A percentile compares a stretch with the other conserved stretches of the same genome.
phyloP scores from a whole-genome alignment of 2,329 filamentous ascomycete genomes.

The Fusarium mexicanum region DNA sequence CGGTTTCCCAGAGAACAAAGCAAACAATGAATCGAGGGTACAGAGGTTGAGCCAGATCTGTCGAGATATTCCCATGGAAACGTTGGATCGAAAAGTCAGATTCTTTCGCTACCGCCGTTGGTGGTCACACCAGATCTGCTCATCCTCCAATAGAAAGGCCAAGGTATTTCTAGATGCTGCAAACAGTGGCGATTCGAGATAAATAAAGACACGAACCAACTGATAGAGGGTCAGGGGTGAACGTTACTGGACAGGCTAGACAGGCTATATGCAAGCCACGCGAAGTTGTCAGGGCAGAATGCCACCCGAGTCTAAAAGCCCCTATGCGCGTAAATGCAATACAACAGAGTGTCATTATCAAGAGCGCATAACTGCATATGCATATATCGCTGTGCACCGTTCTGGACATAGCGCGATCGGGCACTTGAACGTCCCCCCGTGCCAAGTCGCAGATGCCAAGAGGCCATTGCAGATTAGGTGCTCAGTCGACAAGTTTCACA shows the following conservation, averaged over 20 bases:
- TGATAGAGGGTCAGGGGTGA: constrained; percentile 8
- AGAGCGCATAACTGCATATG: constrained; percentile 5
- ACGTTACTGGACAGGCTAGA: constrained; percentile 2
- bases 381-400: not conserved
- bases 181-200: constrained; percentile 4
- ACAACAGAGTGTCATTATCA: constrained; percentile 6
- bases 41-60: not conserved
- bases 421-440: constrained; percentile 4
- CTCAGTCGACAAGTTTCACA: constrained; percentile 19
- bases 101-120: constrained; percentile 14
- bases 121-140: constrained; percentile 18
- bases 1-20: constrained; percentile 15
- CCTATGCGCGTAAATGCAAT: not conserved
- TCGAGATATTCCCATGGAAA: not conserved
- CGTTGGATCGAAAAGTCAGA: not conserved
- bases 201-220: constrained; percentile 25
- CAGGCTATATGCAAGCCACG: constrained; percentile 13
- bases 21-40: constrained; percentile 66
- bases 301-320: not conserved
- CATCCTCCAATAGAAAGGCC: constrained; percentile 9
- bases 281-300: constrained; percentile 15
- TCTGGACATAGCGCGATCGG: not conserved
- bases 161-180: constrained; percentile 7
- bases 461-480: constrained; percentile 16
- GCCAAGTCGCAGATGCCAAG: constrained; percentile 21